These are phyloP conservation scores for Candida glucosophila DNA, from an alignment of 1,139 yeast genomes.

Conservation along the genomic window DNA sequence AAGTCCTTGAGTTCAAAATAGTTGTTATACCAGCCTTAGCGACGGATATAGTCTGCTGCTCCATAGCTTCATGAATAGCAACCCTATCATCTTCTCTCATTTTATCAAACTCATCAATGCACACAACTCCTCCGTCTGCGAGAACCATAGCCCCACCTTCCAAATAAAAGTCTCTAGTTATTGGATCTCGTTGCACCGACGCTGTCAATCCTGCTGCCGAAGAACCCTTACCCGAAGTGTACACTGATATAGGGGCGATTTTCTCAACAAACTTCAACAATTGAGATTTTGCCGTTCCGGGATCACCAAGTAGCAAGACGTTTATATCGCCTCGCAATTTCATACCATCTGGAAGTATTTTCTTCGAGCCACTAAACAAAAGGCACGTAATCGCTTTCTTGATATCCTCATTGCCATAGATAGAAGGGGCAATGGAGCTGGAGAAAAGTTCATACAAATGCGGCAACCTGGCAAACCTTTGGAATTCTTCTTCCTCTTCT, in stretches of 20 bases:
- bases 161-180: conserved; percentile 81
- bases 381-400: conserved; percentile 90
- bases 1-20: conserved; percentile 86
- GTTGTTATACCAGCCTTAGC: conserved; percentile 99
- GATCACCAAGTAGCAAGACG: conserved; percentile 89
- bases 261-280: conserved; percentile 89
- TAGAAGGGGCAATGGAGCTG: conserved; percentile 92
- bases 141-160: conserved; percentile 99
- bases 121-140: conserved; percentile 98
- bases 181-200: conserved; percentile 86
- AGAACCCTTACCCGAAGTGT: conserved; percentile 98
- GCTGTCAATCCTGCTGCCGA: conserved; percentile 99
- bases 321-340: conserved; percentile 95
- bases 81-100: conserved; percentile 99
- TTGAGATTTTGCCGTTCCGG: conserved; percentile 98
- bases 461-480: conserved; percentile 73
- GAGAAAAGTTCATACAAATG: conserved; percentile 77
- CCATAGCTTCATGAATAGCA: conserved; percentile 99
- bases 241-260: conserved; percentile 88
- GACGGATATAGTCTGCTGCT: conserved; percentile 97
- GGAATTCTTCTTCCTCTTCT: conserved; percentile 89
- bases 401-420: conserved; percentile 87
- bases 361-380: conserved; percentile 90
- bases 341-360: conserved; percentile 91
- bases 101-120: conserved; percentile 98